phyloP scores from a whole-genome alignment of 1,139 yeast genomes.

The Groenewaldozyma auringiensis region DNA sequence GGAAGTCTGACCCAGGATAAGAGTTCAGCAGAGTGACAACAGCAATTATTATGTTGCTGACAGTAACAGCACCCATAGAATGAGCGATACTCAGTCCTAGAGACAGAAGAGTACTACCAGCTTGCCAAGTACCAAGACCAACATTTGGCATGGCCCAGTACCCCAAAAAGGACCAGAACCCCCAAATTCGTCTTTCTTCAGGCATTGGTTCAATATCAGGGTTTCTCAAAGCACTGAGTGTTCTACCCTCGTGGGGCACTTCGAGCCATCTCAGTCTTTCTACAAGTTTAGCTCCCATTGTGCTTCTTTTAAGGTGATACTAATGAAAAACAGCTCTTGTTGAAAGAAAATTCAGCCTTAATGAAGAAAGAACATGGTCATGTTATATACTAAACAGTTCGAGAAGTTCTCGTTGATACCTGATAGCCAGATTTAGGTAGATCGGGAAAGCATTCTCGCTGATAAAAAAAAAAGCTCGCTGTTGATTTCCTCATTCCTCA shows the following conservation, averaged over 20 bases:
- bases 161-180: conserved; percentile 13
- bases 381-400: no score
- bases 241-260: not conserved
- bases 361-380: no score
- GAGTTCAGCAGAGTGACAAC: conserved; percentile 21
- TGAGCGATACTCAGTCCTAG: conserved; percentile 28
- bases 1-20: conserved; percentile 27
- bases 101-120: conserved; percentile 13
- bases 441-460: no score
- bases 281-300: no score
- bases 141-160: conserved; percentile 17
- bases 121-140: conserved; percentile 5
- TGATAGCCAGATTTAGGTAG: no score
- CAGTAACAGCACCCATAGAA: conserved; percentile 30
- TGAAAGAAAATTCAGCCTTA: no score
- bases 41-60: conserved; percentile 20
- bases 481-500: no score
- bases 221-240: conserved; percentile 5
- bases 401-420: no score
- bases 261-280: not conserved
- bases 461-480: no score
- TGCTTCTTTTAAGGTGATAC: no score
- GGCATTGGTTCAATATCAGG: conserved; percentile 23
- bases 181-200: conserved; percentile 21
- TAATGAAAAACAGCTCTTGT: no score